Base-by-base conservation (phyloP, 192 early-diverging fungal genomes). In the Coemansia sp. region DNA sequence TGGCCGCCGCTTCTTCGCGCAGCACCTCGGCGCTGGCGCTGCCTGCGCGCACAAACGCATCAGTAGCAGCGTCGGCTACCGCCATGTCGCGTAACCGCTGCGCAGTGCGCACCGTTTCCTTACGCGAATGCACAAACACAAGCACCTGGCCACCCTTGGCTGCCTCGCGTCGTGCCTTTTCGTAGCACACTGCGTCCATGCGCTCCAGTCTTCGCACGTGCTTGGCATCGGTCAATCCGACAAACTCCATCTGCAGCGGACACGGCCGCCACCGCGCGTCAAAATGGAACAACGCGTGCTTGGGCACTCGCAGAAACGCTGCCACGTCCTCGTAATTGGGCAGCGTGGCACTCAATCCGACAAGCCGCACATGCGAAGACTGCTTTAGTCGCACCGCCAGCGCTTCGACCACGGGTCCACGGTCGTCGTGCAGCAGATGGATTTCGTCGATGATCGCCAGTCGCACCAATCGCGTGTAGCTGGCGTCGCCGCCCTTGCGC, bases 121-220 rank as follows among this genome's bases (percentile, higher is more conserved):
- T 98, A 48, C 96, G 90, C 6, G 98, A 88, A 69, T 99, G 96
- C 36, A 99, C 98, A 88, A 99, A 99, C 7, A 99, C 94, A 95
- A 99, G 97, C 28, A 99, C 96, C 78, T 99, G 98, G 78, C 95
- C 90, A 0, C 93, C 94, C 22, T 91, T 87, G 0, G 87, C 85
- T 39, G 98, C 90, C n/a, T 92, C 76, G 20, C 86, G 83, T 22
- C 75, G 72, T n/a, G 89, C 90, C 66, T 94, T 93, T 32, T 95
- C 91, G 76, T 95, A 99, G 78, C 94, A 95, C 41, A 90, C 86
- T 60, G 95, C 95, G 81, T 99, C 98, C 96, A 98, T 97, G 20
- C 86, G 79, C 71, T 99, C 92, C 83, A 98, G 87, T 51, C 90
- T 85, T 15, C 84, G 76, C 43, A 73, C 92, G 9, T 92, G 69